phyloP scores from a whole-genome alignment of 257 asterid genomes.

The Asclepias syriaca region DNA sequence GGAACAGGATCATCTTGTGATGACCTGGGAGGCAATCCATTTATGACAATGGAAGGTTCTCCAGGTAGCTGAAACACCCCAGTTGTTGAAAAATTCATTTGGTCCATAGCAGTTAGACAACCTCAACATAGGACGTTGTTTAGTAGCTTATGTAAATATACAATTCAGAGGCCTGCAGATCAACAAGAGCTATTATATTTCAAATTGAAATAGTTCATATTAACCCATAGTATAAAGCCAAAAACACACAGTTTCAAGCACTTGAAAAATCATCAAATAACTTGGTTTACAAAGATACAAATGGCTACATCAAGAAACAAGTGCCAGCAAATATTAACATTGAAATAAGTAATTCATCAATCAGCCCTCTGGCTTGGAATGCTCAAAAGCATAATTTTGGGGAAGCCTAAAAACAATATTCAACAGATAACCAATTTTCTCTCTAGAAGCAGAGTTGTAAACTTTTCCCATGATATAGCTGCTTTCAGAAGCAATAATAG shows the following conservation, averaged over 20 bases:
- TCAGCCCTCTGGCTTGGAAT: not conserved
- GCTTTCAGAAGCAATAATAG: not conserved
- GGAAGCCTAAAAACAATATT: too few relatives aligned
- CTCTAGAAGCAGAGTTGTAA: not conserved
- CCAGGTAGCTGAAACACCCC: slow-evolving; percentile 43
- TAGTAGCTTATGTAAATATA: not conserved
- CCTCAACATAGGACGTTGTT: not conserved
- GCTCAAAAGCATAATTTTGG: too few relatives aligned
- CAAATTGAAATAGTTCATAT: not conserved
- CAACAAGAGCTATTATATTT: not conserved
- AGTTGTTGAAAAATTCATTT: slow-evolving; percentile 19
- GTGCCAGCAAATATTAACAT: not conserved
- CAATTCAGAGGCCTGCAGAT: not conserved
- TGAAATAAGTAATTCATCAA: not conserved
- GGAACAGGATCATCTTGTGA: slow-evolving; percentile 18
- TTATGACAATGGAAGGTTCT: slow-evolving; percentile 63
- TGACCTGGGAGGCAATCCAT: slow-evolving; percentile 49
- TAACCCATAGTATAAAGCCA: not conserved
- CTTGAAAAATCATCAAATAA: not conserved
- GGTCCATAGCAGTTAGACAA: slow-evolving; percentile 29
- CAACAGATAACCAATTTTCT: not conserved
- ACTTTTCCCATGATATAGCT: not conserved
- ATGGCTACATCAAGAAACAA: not conserved
- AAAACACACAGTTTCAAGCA: not conserved
- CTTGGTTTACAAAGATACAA: not conserved